A percentile compares a stretch with the other conserved stretches of the same genome.
phyloP scores from a whole-genome alignment of 768 basidiomycete genomes.

The Russula emetica region DNA sequence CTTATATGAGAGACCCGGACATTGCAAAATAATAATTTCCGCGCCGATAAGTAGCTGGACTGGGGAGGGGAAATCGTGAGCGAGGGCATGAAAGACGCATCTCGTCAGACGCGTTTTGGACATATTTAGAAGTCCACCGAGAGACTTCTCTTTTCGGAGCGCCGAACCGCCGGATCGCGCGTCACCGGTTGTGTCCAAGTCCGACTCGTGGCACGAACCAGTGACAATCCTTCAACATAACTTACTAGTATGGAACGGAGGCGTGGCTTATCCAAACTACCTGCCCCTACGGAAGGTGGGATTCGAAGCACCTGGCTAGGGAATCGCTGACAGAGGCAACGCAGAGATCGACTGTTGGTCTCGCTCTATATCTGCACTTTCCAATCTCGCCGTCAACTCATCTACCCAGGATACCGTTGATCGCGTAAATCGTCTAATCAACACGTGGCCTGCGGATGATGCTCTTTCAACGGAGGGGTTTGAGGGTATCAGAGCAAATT shows the following conservation, averaged over 20 bases:
- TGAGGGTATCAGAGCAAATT: slow-evolving; percentile 56
- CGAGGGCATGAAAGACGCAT: slow-evolving; percentile 12
- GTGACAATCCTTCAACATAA: slow-evolving; percentile 34
- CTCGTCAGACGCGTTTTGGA: background rate
- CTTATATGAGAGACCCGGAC: slow-evolving; percentile 13
- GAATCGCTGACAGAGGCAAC: slow-evolving; percentile 15
- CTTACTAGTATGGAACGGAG: slow-evolving; percentile 55
- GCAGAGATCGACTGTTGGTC: slow-evolving; percentile 76
- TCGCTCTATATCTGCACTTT: slow-evolving; percentile 55
- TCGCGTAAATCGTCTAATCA: slow-evolving; percentile 68
- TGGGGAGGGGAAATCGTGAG: background rate
- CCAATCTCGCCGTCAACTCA: slow-evolving; percentile 49
- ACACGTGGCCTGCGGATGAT: slow-evolving; percentile 70
- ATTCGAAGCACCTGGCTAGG: slow-evolving; percentile 28
- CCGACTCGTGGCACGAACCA: slow-evolving; percentile 7
- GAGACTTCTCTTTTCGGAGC: background rate
- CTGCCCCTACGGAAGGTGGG: slow-evolving; percentile 73
- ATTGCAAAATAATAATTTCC: slow-evolving; percentile 1
- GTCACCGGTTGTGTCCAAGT: background rate
- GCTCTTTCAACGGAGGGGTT: slow-evolving; percentile 62
- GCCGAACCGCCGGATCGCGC: background rate
- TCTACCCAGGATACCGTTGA: slow-evolving; percentile 55
- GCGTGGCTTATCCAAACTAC: slow-evolving; percentile 55
- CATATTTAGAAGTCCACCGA: slow-evolving; percentile 2
- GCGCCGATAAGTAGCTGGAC: background rate